Conservation (phyloP, 495 filamentous ascomycete genomes). For the Parathielavia appendiculata region DNA sequence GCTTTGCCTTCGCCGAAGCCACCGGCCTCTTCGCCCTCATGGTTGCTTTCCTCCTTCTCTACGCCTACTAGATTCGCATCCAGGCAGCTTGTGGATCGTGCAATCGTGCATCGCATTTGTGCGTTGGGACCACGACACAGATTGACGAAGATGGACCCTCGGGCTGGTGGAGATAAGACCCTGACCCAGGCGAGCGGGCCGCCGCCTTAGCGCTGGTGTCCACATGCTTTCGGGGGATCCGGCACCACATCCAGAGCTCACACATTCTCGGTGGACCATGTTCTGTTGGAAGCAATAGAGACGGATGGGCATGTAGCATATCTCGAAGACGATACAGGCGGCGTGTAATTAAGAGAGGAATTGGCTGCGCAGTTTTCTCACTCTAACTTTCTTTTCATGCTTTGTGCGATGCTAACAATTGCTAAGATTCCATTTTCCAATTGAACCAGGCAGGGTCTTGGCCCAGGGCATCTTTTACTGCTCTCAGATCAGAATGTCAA, state of each 20-base stretch:
- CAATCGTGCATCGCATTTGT: background rate
- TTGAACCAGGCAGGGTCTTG: background rate
- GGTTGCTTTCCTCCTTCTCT: slow-evolving; percentile 41
- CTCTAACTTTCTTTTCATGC: background rate
- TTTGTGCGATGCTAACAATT: background rate
- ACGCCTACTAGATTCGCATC: slow-evolving; percentile 29
- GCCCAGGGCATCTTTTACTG: no score
- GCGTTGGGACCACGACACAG: background rate
- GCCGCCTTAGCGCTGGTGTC: background rate
- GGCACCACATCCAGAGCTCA: background rate
- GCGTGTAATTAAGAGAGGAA: background rate
- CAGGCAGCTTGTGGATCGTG: background rate
- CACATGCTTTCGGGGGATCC: background rate
- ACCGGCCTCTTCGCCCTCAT: slow-evolving; percentile 42
- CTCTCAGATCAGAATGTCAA: no score
- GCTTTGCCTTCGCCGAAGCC: slow-evolving; percentile 39
- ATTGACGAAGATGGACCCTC: background rate
- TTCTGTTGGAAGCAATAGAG: background rate
- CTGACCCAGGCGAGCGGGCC: slow-evolving; percentile 1
- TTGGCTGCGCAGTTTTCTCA: background rate
- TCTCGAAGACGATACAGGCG: slow-evolving; percentile 1
- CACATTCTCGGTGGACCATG: background rate
- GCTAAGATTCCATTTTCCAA: background rate
- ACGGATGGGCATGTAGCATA: slow-evolving; percentile 1
- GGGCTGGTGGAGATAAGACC: slow-evolving; percentile 6